Conservation (phyloP, 352 stramenopile genomes). For the Saprolegnia parasitica region DNA sequence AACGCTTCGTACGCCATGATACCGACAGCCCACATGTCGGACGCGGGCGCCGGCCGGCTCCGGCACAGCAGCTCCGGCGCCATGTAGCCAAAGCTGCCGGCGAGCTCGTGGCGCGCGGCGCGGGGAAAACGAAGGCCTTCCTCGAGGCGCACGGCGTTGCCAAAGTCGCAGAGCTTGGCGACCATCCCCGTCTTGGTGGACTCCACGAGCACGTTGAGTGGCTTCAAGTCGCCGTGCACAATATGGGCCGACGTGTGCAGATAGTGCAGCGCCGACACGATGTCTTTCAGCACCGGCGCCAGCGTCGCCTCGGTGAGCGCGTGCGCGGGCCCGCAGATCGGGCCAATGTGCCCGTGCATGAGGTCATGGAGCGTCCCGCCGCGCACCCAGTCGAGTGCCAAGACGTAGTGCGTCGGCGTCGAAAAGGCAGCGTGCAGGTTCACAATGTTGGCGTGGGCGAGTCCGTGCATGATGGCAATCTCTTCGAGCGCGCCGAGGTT, state of each 20-base stretch:
- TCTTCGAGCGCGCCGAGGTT: conserved; percentile 26
- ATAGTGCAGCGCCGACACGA: conserved; percentile 20
- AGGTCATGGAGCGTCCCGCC: conserved; percentile 23
- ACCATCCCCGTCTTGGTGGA: background rate
- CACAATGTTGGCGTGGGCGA: conserved; percentile 28
- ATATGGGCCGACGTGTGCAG: conserved; percentile 23
- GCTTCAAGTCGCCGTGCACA: conserved; percentile 29
- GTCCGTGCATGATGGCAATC: conserved; percentile 23
- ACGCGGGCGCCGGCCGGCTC: conserved; percentile 22
- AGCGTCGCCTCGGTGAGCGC: conserved; percentile 16
- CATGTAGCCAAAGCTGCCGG: conserved; percentile 37
- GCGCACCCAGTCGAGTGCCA: conserved; percentile 20
- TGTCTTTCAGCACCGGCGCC: background rate
- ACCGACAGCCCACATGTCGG: conserved; percentile 40
- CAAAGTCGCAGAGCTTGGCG: conserved; percentile 29
- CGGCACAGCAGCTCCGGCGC: conserved; percentile 34
- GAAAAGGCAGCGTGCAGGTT: conserved; percentile 28
- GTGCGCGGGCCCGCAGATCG: background rate
- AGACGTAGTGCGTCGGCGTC: conserved; percentile 16
- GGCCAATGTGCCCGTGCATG: conserved; percentile 20
- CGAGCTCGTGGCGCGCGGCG: conserved; percentile 20
- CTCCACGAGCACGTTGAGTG: conserved; percentile 25
- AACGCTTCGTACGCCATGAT: conserved; percentile 34
- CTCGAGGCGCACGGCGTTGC: conserved; percentile 19
- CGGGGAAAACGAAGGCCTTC: conserved; percentile 1